A percentile compares a stretch with the other conserved stretches of the same genome.
Evolutionary conservation across 2,329 filamentous ascomycete species (phyloP).

Genomic region (Exophiala alcalophila): DNA sequence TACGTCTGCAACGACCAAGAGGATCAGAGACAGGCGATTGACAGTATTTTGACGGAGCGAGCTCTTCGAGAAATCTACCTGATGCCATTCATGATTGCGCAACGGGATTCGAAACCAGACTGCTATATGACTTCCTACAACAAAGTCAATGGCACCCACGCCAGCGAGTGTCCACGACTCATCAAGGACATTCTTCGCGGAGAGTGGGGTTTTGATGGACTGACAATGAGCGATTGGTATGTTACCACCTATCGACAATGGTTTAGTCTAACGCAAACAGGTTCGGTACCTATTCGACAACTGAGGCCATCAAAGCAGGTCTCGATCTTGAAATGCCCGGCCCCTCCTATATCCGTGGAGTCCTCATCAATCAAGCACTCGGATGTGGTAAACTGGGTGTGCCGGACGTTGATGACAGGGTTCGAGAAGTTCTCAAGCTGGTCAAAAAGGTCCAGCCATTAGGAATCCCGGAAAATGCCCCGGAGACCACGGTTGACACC

Average conservation of each 20-base stretch:
- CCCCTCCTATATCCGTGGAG: conserved; percentile 43
- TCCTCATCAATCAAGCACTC: conserved; percentile 43
- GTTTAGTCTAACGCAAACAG: conserved; percentile 28
- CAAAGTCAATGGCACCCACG: conserved; percentile 52
- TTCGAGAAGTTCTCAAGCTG: conserved; percentile 57
- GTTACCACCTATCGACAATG: conserved; percentile 8
- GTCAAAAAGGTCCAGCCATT: conserved; percentile 56
- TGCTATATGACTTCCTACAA: conserved; percentile 61
- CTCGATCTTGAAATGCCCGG: conserved; percentile 50
- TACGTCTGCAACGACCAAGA: conserved; percentile 50
- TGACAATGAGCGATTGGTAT: conserved; percentile 49
- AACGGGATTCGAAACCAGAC: conserved; percentile 54
- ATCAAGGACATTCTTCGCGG: conserved; percentile 45
- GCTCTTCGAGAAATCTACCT: conserved; percentile 63
- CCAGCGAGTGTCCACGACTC: conserved; percentile 42
- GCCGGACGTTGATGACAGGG: conserved; percentile 58
- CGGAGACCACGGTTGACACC: conserved; percentile 56
- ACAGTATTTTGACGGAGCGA: conserved; percentile 47
- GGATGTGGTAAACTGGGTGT: conserved; percentile 56
- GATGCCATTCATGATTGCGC: conserved; percentile 60
- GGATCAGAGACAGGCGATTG: conserved; percentile 44
- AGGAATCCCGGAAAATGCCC: conserved; percentile 54
- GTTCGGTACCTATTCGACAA: conserved; percentile 48
- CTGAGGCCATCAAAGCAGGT: conserved; percentile 45
- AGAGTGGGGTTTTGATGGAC: conserved; percentile 47